These are phyloP conservation scores for Sporobolus alterniflorus DNA, from an alignment of 202 grass and related monocot genomes.

Conservation along the genomic window DNA sequence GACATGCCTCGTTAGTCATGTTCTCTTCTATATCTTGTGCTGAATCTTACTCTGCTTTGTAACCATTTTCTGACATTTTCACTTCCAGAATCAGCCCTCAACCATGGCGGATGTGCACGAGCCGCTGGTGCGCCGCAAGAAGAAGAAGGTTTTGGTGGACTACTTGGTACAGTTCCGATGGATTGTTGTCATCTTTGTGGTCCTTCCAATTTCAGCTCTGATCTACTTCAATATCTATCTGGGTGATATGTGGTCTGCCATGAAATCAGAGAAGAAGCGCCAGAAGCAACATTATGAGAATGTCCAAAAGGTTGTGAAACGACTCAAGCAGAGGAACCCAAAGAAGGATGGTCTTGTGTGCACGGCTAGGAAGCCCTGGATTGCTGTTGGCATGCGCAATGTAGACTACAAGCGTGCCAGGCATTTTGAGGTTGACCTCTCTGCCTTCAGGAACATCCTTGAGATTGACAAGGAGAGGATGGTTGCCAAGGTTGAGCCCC, in stretches of 20 bases:
- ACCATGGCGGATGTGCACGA: conserved; percentile 81
- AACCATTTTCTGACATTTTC: not conserved
- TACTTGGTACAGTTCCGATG: conserved; percentile 87
- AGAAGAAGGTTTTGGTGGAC: conserved; percentile 80
- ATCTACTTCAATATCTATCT: conserved; percentile 83
- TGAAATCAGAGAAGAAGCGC: conserved; percentile 81
- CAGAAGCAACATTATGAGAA: conserved; percentile 84
- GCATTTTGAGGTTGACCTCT: conserved; percentile 88
- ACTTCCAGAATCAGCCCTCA: conserved; percentile 29
- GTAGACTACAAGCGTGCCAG: conserved; percentile 85
- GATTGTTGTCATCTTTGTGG: conserved; percentile 93
- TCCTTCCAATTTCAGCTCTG: conserved; percentile 73
- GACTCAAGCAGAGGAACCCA: conserved; percentile 81
- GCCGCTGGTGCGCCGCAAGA: conserved; percentile 69
- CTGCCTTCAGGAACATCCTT: conserved; percentile 77
- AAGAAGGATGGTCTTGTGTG: conserved; percentile 91
- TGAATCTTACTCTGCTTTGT: not conserved
- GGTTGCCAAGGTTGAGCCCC: conserved; percentile 81
- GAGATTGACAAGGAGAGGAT: conserved; percentile 83
- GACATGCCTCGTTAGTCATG: not conserved
- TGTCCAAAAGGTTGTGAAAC: conserved; percentile 79
- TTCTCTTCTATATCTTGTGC: not conserved
- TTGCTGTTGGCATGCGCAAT: conserved; percentile 84
- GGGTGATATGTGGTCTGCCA: conserved; percentile 80
- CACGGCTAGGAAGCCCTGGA: conserved; percentile 87